phyloP scores from a whole-genome alignment of 2,329 filamentous ascomycete species.

The Nothopassalora personata region DNA sequence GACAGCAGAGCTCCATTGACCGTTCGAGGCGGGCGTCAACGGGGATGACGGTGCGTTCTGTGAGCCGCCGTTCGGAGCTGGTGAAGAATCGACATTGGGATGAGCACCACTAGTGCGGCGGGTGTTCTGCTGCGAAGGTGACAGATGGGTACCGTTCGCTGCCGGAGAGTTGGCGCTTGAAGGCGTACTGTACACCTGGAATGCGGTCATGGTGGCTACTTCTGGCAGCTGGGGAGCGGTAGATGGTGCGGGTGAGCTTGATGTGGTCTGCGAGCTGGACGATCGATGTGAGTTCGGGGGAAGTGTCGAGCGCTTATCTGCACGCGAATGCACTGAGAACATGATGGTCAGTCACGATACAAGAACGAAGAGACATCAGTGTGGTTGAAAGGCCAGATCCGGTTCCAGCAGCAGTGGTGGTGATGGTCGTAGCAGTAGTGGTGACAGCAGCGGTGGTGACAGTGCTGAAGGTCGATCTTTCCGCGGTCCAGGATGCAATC shows the following conservation, averaged over 20 bases:
- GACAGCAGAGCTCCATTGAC: conserved; percentile 59
- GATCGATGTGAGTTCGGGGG: not conserved
- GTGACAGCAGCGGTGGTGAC: not conserved
- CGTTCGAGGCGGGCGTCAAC: conserved; percentile 11
- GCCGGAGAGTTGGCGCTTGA: conserved; percentile 7
- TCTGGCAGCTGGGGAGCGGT: conserved; percentile 8
- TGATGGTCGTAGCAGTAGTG: not conserved
- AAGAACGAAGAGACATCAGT: not conserved
- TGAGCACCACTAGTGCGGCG: conserved; percentile 10
- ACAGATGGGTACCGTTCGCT: conserved; percentile 10
- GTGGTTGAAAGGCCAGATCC: not conserved
- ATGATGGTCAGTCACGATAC: not conserved
- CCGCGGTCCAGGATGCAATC: not conserved
- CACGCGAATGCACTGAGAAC: not conserved
- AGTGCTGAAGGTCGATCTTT: not conserved
- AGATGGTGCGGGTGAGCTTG: not conserved
- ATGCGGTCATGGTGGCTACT: conserved; percentile 13
- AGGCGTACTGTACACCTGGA: conserved; percentile 4
- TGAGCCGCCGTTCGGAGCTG: conserved; percentile 9
- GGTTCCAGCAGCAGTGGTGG: not conserved
- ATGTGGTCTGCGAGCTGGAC: not conserved
- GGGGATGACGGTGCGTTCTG: conserved; percentile 12
- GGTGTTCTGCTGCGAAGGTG: conserved; percentile 16
- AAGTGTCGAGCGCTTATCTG: not conserved
- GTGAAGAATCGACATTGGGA: conserved; percentile 5